Evolutionary conservation across 805 yeast genomes (phyloP).

Genomic region (Pichia exigua): DNA sequence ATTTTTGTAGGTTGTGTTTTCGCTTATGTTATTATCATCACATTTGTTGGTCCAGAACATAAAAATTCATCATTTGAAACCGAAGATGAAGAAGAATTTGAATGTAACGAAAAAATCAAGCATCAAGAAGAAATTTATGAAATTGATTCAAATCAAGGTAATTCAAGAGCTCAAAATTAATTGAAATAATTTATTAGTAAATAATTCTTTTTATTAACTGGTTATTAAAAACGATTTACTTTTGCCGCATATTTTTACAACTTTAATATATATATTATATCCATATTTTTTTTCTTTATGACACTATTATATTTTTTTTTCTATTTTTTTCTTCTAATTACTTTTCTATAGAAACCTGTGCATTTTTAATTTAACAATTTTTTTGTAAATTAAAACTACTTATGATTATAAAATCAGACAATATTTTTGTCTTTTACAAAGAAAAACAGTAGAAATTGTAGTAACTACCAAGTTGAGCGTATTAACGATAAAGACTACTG

Average conservation of each 20-base stretch:
- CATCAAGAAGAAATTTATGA: constrained; percentile 9
- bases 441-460: too few relatives aligned
- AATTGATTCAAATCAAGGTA: constrained; percentile 8
- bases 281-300: background rate
- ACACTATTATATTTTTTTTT: background rate
- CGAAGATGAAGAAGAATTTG: constrained; percentile 15
- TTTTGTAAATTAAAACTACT: too few relatives aligned
- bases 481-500: too few relatives aligned
- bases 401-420: too few relatives aligned
- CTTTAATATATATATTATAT: background rate
- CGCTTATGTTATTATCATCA: constrained; percentile 40
- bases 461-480: too few relatives aligned
- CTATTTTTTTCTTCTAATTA: background rate
- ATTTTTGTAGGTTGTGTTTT: constrained; percentile 60
- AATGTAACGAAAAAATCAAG: constrained; percentile 12
- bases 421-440: too few relatives aligned
- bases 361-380: background rate
- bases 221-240: background rate
- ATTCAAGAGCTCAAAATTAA: background rate
- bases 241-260: background rate
- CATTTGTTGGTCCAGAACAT: constrained; percentile 57
- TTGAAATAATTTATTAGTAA: background rate
- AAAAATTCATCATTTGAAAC: constrained; percentile 21
- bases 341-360: background rate
- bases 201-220: too few relatives aligned